These are phyloP conservation scores for Didymella arachidicola DNA, from an alignment of 2,329 filamentous ascomycete species.

Conservation along the genomic window DNA sequence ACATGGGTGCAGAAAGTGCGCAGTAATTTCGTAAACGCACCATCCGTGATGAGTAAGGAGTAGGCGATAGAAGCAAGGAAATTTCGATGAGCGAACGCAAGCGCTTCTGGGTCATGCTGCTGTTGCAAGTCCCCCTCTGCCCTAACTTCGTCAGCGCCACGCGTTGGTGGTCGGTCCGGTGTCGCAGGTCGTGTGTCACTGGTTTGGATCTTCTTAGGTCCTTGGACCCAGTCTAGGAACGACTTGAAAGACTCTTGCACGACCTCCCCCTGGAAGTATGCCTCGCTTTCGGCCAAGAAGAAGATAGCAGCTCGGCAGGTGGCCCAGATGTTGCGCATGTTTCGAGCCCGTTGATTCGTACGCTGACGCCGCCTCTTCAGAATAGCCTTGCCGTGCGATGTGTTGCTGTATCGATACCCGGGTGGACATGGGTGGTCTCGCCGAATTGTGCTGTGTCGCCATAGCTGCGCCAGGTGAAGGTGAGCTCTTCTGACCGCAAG, in stretches of 20 bases:
- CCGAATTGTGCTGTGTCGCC: slow-evolving; percentile 82
- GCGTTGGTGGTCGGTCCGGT: slow-evolving; percentile 10
- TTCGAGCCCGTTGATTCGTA: slow-evolving; percentile 67
- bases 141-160: slow-evolving; percentile 15
- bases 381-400: slow-evolving; percentile 65
- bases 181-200: slow-evolving; percentile 16
- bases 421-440: slow-evolving; percentile 78
- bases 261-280: slow-evolving; percentile 89
- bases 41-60: slow-evolving; percentile 71
- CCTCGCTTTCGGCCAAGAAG: slow-evolving; percentile 85
- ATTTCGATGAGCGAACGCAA: slow-evolving; percentile 78
- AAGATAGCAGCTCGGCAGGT: slow-evolving; percentile 87
- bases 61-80: slow-evolving; percentile 76
- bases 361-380: slow-evolving; percentile 70
- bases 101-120: slow-evolving; percentile 81
- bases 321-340: slow-evolving; percentile 87
- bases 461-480: slow-evolving; percentile 81
- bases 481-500: slow-evolving; percentile 86
- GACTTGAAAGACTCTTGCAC: slow-evolving; percentile 81
- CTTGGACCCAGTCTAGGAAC: slow-evolving; percentile 76
- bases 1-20: slow-evolving; percentile 74
- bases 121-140: slow-evolving; percentile 13
- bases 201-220: slow-evolving; percentile 19
- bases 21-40: slow-evolving; percentile 69
- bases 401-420: slow-evolving; percentile 68